Percentiles rank a stretch among this genome's conserved stretches.
Evolutionary conservation across 108 stramenopile species (phyloP).

Genomic region (Poteriospumella lacustris): DNA sequence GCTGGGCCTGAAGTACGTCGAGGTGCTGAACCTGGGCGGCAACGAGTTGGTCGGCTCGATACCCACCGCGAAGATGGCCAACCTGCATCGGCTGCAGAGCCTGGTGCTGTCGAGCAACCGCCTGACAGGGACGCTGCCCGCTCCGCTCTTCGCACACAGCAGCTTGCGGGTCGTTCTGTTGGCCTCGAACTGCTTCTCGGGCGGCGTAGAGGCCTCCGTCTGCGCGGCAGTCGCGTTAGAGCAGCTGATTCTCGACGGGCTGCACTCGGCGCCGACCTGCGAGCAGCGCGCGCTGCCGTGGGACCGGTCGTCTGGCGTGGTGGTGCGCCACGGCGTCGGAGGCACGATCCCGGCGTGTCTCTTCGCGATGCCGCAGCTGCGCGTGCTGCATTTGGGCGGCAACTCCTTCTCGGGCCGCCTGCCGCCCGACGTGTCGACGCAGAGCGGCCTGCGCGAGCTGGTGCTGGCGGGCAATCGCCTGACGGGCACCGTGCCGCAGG

Average conservation of each 20-base stretch:
- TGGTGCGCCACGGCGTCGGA: background rate
- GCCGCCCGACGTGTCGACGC: background rate
- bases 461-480: background rate
- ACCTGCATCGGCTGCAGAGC: too few relatives aligned
- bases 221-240: too few relatives aligned
- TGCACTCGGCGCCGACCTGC: too few relatives aligned
- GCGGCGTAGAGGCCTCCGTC: too few relatives aligned
- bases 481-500: background rate
- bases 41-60: too few relatives aligned
- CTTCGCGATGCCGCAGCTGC: background rate
- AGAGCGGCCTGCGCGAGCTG: background rate
- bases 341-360: slow-evolving; percentile 11
- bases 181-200: too few relatives aligned
- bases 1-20: background rate
- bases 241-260: too few relatives aligned
- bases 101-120: too few relatives aligned
- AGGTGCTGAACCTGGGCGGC: background rate
- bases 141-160: too few relatives aligned
- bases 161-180: too few relatives aligned
- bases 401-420: slow-evolving; percentile 29
- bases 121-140: too few relatives aligned
- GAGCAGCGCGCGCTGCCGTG: background rate
- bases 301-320: background rate
- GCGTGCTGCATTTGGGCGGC: slow-evolving; percentile 12
- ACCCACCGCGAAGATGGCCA: too few relatives aligned